Base-by-base conservation (phyloP, 805 yeast genomes). In the Candida morakotiae region DNA sequence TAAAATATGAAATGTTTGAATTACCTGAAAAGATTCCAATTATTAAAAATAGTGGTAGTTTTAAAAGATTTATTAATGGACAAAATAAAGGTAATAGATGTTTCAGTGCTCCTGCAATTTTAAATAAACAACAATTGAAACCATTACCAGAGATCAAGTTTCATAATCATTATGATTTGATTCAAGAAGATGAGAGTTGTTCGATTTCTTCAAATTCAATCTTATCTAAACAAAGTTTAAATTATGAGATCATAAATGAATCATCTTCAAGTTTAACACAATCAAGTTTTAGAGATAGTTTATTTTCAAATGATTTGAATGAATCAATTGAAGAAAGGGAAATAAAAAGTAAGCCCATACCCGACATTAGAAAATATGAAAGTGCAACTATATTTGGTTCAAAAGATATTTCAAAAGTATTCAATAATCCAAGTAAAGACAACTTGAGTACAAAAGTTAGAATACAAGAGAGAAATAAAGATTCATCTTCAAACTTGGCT, bases 1-100 rank as follows among this genome's bases (percentile, higher is more conserved):
- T 57, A 9, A 43, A 42, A 9, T 46, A 43, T 35, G 41, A 50
- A 2, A 28, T 45, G 4, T 48, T 43, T 9, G 69, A 64, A 28
- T 49, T 67, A 9, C 70, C 69, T 7, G 43, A 37, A 7, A 40
- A 38, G 9, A 40, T 56, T 9, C 63, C 62, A 14, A 45, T 54
- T 1, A 49, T 51, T 38, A 39, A 42, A 9, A 44, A 40, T 24
- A 49, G 47, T 13, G 61, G 62, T 6, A 40, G 34, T 22, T 42
- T 57, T 31, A 46, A 45, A 30, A 46, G 51, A 22, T 51, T 47
- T 29, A 34, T 44, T 9, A 38, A 47, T 13, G 26, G 9, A 9
- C 20, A 40, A 16, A 27, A 15, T 16, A 24, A 18, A 9, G 24
- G 31, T 11, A 5, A 21, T 6, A 38, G 41, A 25, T 31, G 31